phyloP scores from a whole-genome alignment of 2,329 filamentous ascomycete species.

The Fusarium nodosum region DNA sequence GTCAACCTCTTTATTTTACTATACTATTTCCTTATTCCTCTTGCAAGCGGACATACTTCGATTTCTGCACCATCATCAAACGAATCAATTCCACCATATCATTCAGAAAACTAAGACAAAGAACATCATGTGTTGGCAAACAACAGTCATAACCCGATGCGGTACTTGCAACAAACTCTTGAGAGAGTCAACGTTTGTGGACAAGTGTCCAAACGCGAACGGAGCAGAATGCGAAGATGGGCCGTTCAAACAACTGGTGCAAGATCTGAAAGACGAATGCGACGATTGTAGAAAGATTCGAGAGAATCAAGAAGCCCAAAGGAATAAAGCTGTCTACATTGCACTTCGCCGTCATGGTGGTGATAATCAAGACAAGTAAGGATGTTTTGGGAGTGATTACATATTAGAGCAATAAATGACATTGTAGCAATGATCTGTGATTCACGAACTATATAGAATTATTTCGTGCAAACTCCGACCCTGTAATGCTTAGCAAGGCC shows the following conservation, averaged over 20 bases:
- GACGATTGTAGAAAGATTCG: not conserved
- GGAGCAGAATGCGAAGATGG: not conserved
- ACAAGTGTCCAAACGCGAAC: not conserved
- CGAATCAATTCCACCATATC: too few relatives aligned
- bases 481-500: not conserved
- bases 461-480: rapidly evolving
- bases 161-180: not conserved
- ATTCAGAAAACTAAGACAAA: not conserved
- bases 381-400: rapidly evolving
- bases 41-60: too few relatives aligned
- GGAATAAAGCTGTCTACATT: too few relatives aligned
- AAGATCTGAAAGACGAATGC: not conserved
- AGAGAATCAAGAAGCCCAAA: not conserved
- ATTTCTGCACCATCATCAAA: not conserved
- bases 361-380: not conserved
- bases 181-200: not conserved
- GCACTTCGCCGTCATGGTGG: not conserved
- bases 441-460: not conserved
- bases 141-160: not conserved
- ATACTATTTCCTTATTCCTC: too few relatives aligned
- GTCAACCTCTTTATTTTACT: too few relatives aligned
- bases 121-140: not conserved
- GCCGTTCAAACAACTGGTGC: not conserved
- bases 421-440: not conserved
- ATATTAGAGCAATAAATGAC: not conserved